These are phyloP conservation scores for Penicillium steckii DNA, from an alignment of 495 filamentous ascomycete species.

Conservation along the genomic window DNA sequence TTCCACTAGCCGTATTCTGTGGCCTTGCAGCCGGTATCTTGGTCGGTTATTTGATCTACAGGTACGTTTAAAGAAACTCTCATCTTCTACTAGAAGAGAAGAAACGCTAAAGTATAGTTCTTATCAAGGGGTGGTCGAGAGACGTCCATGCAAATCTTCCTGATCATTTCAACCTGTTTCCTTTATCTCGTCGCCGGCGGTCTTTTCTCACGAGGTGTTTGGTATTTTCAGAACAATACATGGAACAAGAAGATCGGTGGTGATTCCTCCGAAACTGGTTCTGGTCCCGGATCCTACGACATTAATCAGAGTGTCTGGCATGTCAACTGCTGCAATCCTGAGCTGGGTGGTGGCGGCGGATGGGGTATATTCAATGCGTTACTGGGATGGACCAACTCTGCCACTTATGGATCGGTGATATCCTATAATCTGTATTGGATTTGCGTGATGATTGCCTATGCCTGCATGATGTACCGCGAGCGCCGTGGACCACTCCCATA, in stretches of 20 bases:
- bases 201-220: slow-evolving; percentile 73
- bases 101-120: not conserved
- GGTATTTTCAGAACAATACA: slow-evolving; percentile 63
- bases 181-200: slow-evolving; percentile 86
- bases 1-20: slow-evolving; percentile 70
- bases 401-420: slow-evolving; percentile 76
- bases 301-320: slow-evolving; percentile 87
- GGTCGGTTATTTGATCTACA: slow-evolving; percentile 74
- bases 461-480: slow-evolving; percentile 27
- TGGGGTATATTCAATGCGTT: slow-evolving; percentile 91
- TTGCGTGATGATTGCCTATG: slow-evolving; percentile 24
- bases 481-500: slow-evolving; percentile 18
- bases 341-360: slow-evolving; percentile 68
- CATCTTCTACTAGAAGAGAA: not conserved
- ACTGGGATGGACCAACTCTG: slow-evolving; percentile 83
- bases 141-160: slow-evolving; percentile 71
- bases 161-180: slow-evolving; percentile 78
- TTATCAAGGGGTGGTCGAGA: slow-evolving; percentile 55
- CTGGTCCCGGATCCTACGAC: slow-evolving; percentile 84
- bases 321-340: slow-evolving; percentile 82
- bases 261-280: slow-evolving; percentile 71
- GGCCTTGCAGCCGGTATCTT: slow-evolving; percentile 61
- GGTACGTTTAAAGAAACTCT: slow-evolving; percentile 47
- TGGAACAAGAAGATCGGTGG: slow-evolving; percentile 70
- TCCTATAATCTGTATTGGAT: slow-evolving; percentile 90